phyloP scores from a whole-genome alignment of 805 yeast genomes.

The Yamadazyma ubonensis region DNA sequence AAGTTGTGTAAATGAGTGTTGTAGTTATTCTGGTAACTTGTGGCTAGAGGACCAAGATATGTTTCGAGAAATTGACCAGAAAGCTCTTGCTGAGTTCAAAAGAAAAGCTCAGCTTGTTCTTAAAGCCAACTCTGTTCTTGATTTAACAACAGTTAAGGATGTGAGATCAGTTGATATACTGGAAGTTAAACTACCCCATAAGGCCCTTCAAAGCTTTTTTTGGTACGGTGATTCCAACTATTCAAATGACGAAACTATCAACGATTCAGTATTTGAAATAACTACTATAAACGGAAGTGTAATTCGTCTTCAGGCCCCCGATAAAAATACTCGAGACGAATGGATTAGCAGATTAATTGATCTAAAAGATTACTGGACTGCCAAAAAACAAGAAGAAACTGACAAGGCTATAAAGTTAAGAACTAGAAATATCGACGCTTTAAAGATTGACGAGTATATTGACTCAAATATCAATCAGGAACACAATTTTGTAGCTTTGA shows the following conservation, averaged over 20 bases:
- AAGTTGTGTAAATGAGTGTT: slow-evolving; percentile 36
- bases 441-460: slow-evolving; percentile 53
- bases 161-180: slow-evolving; percentile 33
- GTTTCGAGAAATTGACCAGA: slow-evolving; percentile 49
- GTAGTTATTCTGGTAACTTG: slow-evolving; percentile 54
- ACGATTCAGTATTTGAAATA: slow-evolving; percentile 55
- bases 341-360: slow-evolving; percentile 61
- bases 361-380: slow-evolving; percentile 59
- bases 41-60: slow-evolving; percentile 56
- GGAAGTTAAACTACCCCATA: slow-evolving; percentile 23
- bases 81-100: slow-evolving; percentile 64
- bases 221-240: slow-evolving; percentile 30
- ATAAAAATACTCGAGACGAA: slow-evolving; percentile 46
- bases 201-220: slow-evolving; percentile 23
- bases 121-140: slow-evolving; percentile 60
- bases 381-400: slow-evolving; percentile 42
- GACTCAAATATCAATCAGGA: slow-evolving; percentile 54
- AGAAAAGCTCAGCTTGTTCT: slow-evolving; percentile 57
- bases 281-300: slow-evolving; percentile 44
- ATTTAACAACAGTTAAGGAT: slow-evolving; percentile 49
- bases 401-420: slow-evolving; percentile 35
- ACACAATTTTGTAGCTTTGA: slow-evolving; percentile 47
- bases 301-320: slow-evolving; percentile 57
- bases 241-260: slow-evolving; percentile 27
- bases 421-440: slow-evolving; percentile 42